Base-by-base conservation (phyloP, 2,329 filamentous ascomycete genomes). In the Aspergillus proliferans region DNA sequence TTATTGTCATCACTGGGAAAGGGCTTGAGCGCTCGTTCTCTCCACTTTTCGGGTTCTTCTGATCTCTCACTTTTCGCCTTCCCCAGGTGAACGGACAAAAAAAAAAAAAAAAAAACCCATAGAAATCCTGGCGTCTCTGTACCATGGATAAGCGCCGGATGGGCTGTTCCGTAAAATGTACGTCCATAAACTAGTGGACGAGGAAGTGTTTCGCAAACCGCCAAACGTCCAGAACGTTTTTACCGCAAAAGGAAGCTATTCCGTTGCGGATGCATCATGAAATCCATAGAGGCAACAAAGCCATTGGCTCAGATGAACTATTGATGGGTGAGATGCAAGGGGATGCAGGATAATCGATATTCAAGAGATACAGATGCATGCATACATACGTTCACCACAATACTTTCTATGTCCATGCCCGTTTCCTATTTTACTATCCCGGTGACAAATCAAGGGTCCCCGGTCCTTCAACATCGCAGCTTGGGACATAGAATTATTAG, bases 371-470 rank as follows among this genome's bases (percentile, higher is more conserved):
- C 38, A 40, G 38, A 38, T 38, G 10, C 38, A 21, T 40, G 38
- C 38, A 40, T 40, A 40, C 15, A 40, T 19, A n/a, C 18, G 4
- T 40, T 19, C 19, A 40, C 15, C 14, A 36, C 6, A 36, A 18
- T n/a, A 7, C 34, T 40, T n/a, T 40, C 15, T 21, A 40, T 21
- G 38, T 40, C 7, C 38, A 15, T 40, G 10, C 18, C 22, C 10
- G 21, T 21, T 15, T 10, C 38, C 38, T 19, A 21, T 22, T 19
- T 30, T 30, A 60, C 47, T 48, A 52, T 43, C 40, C 51, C 49
- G 63, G 64, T 65, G 63, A 68, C 66, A 67, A 69, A 68, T 68
- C 63, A 68, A 58, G 56, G 52, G 50, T 53, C 50, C 47, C 45
- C 48, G 55, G 62, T 62, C 55, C 50, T 54, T 19, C 9, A 49